Evolutionary conservation across 2,329 filamentous ascomycete species (phyloP), one percentile per base, ranked within the genome.

Genomic region (Cordyceps fumosorosea): DNA sequence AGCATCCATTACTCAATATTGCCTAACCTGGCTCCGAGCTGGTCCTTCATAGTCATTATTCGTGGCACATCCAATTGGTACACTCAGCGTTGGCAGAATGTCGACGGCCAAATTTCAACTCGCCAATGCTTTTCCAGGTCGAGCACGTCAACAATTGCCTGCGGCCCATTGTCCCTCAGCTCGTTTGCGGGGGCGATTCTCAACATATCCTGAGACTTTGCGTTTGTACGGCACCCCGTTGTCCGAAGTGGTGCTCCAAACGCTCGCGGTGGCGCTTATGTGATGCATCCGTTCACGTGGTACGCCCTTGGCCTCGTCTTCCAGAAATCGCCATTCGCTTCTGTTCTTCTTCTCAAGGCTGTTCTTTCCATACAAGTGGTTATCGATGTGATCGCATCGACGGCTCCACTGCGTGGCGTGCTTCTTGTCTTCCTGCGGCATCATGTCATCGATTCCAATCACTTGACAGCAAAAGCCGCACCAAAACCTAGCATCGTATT

Each of bases 401-500:
- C 76, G 76, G 8, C 83, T 82, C 82, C 83, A 84, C 26, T 82
- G 82, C 53, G 64, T 67, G 8, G 63, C 63, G 42, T 65, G 51
- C 7, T 65, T 67, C 61, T 61, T 14, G 44, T 64, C 50, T 18
- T 42, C 48, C 29, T 32, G 44, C 20, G 22, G 10, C 1, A 79
- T 71, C 4, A 81, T 79, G 24, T 60, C 57, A 10, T 60, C 57
- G 10, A 60, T 44, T 22, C 76, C 72, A 16, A 91, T 75, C 22
- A 86, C 78, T 20, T 74, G 68, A 18, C 75, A 69, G 71, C 91
- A 96, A 71, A 96, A 96, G 0, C 92, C 92, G 69, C 93, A 96
- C 92, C 92, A 96, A 74, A 91, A 96, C 6, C 81, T 78, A 2
- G 77, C 75, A 66, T 88, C 84, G 34, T 81, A 84, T 63, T 89